phyloP scores from a whole-genome alignment of 2,329 filamentous ascomycete genomes.

The Graphilbum ipis-grandicollis region DNA sequence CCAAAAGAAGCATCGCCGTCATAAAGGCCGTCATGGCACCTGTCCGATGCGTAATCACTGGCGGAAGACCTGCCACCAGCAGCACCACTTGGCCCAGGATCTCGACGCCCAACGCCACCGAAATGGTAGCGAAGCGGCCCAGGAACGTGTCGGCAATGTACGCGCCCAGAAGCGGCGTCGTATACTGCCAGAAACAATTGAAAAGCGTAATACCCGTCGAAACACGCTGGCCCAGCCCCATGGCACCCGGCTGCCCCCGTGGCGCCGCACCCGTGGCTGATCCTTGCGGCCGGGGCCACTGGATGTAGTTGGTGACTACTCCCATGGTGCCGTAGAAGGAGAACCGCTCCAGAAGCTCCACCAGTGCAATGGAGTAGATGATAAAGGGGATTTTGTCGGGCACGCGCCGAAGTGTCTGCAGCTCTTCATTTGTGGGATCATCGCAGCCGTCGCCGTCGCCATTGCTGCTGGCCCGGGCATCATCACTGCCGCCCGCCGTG shows the following conservation, averaged over 20 bases:
- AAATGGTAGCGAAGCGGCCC: constrained; percentile 51
- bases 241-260: constrained; percentile 28
- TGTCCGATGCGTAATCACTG: constrained; percentile 30
- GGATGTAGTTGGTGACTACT: constrained; percentile 46
- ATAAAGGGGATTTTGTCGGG: constrained; percentile 39
- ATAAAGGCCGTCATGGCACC: constrained; percentile 41
- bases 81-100: constrained; percentile 46
- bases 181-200: constrained; percentile 39
- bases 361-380: constrained; percentile 45
- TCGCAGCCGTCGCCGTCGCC: too few relatives aligned
- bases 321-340: constrained; percentile 53
- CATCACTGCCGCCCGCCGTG: too few relatives aligned
- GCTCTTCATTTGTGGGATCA: constrained; percentile 26
- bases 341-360: constrained; percentile 56
- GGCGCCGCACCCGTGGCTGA: constrained; percentile 33
- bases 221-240: constrained; percentile 26
- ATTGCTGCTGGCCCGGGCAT: too few relatives aligned
- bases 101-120: constrained; percentile 32
- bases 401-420: constrained; percentile 33
- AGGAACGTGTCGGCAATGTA: constrained; percentile 46
- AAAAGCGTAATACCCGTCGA: constrained; percentile 16
- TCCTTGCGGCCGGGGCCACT: constrained; percentile 34
- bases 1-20: constrained; percentile 46
- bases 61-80: constrained; percentile 44
- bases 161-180: constrained; percentile 31